A percentile compares a stretch with the other conserved stretches of the same genome.
These are phyloP conservation scores for Adansonia rubrostipa DNA, from an alignment of 441 rosid species.

Conservation along the genomic window DNA sequence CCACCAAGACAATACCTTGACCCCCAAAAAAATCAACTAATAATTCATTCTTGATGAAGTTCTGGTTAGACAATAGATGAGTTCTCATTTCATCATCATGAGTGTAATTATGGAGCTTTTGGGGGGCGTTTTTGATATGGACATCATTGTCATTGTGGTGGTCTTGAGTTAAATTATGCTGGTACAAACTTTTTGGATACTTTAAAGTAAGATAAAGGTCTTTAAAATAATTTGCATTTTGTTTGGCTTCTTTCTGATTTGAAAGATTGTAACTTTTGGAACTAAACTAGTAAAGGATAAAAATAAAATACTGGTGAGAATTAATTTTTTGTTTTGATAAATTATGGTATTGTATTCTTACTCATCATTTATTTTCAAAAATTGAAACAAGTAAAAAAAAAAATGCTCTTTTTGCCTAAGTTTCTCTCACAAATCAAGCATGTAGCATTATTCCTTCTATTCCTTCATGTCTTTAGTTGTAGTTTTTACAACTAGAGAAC, in stretches of 20 bases:
- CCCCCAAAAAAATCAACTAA: background rate
- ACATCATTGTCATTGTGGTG: background rate
- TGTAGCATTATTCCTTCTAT: too few species aligned
- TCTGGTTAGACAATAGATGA: background rate
- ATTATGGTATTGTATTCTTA: background rate
- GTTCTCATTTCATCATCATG: slow-evolving; percentile 23
- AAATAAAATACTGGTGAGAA: background rate
- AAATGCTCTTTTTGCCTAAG: too few species aligned
- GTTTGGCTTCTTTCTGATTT: background rate
- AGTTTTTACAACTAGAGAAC: too few species aligned
- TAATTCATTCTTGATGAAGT: background rate
- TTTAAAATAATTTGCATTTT: background rate
- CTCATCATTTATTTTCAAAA: background rate
- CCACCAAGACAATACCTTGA: background rate
- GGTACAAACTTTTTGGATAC: background rate
- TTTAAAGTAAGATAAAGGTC: background rate
- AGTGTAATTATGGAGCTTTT: slow-evolving; percentile 20
- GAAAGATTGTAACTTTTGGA: background rate
- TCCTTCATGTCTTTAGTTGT: too few species aligned
- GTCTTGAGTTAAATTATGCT: slow-evolving; percentile 1
- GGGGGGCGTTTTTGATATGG: background rate
- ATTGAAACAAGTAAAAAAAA: too few species aligned
- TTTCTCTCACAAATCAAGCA: too few species aligned
- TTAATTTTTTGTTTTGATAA: background rate
- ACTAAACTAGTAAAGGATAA: background rate